Evolutionary conservation across 2,329 filamentous ascomycete species (phyloP).

Genomic region (Neospermospora avenae): DNA sequence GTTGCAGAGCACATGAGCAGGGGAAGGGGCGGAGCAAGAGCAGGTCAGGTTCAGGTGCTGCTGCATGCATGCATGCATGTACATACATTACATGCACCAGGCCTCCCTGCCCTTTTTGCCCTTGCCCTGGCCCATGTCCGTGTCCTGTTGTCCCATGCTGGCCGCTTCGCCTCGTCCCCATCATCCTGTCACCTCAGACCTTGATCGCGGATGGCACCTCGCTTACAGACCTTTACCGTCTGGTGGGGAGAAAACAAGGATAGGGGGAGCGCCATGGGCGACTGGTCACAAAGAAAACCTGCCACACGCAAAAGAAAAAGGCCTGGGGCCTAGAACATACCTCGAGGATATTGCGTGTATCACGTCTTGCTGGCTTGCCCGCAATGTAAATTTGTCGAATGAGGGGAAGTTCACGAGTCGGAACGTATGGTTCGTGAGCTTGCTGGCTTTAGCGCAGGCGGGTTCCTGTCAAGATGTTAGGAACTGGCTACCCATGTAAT

Average conservation of each 20-base stretch:
- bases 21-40: slow-evolving; percentile 9
- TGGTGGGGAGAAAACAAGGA: slow-evolving; percentile 28
- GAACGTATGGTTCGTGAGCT: slow-evolving; percentile 8
- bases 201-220: slow-evolving; percentile 28
- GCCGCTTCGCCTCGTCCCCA: too few species aligned
- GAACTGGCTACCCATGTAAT: slow-evolving; percentile 9
- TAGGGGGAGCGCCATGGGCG: slow-evolving; percentile 17
- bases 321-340: slow-evolving; percentile 24
- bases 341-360: slow-evolving; percentile 15
- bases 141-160: neutral
- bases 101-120: neutral
- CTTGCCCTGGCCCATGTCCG: neutral
- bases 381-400: neutral
- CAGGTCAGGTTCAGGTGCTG: too few species aligned
- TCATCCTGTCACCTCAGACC: slow-evolving; percentile 14
- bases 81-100: slow-evolving; percentile 31
- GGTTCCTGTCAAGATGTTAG: slow-evolving; percentile 22
- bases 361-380: slow-evolving; percentile 10
- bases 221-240: slow-evolving; percentile 18
- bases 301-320: slow-evolving; percentile 12
- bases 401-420: neutral
- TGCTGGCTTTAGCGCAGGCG: neutral
- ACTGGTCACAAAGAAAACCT: slow-evolving; percentile 18
- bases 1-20: slow-evolving; percentile 22
- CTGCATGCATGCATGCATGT: too few species aligned